A percentile compares a stretch with the other conserved stretches of the same genome.
phyloP scores from a whole-genome alignment of 768 basidiomycete species.

The Pleurotus giganteus region DNA sequence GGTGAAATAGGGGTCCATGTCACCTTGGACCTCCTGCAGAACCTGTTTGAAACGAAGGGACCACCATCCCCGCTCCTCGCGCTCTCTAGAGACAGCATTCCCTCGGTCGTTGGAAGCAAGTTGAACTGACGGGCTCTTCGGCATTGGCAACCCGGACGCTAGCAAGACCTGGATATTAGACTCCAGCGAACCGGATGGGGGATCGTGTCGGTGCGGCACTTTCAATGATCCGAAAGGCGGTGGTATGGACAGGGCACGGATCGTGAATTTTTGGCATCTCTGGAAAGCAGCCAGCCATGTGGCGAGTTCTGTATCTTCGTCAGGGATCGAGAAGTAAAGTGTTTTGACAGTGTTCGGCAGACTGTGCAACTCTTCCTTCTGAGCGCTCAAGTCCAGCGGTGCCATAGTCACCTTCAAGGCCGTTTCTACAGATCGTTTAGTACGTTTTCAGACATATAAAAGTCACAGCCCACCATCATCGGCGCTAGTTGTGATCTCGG shows the following conservation, averaged over 20 bases:
- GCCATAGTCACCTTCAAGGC: conserved; percentile 40
- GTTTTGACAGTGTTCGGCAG: conserved; percentile 21
- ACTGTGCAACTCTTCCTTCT: conserved; percentile 30
- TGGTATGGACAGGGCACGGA: conserved; percentile 33
- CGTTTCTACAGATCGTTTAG: neutral
- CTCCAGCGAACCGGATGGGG: conserved; percentile 28
- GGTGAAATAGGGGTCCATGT: conserved; percentile 17
- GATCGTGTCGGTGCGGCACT: conserved; percentile 18
- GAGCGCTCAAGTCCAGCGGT: conserved; percentile 41
- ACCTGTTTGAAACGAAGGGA: conserved; percentile 63
- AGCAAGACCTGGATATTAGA: conserved; percentile 35
- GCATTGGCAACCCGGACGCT: conserved; percentile 52
- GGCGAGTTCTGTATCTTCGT: conserved; percentile 2
- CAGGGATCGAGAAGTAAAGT: conserved; percentile 31
- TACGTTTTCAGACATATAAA: conserved; percentile 5
- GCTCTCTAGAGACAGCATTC: conserved; percentile 38
- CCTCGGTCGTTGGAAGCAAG: conserved; percentile 21
- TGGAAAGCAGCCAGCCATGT: conserved; percentile 55
- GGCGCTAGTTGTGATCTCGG: conserved; percentile 35
- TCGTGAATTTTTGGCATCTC: conserved; percentile 47
- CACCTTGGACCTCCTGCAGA: conserved; percentile 48
- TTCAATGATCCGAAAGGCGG: conserved; percentile 13
- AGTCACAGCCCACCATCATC: neutral
- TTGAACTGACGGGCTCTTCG: conserved; percentile 72
- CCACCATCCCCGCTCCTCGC: conserved; percentile 79